These are phyloP conservation scores for Lentinula detonsa DNA, from an alignment of 768 basidiomycete genomes.

Conservation along the genomic window DNA sequence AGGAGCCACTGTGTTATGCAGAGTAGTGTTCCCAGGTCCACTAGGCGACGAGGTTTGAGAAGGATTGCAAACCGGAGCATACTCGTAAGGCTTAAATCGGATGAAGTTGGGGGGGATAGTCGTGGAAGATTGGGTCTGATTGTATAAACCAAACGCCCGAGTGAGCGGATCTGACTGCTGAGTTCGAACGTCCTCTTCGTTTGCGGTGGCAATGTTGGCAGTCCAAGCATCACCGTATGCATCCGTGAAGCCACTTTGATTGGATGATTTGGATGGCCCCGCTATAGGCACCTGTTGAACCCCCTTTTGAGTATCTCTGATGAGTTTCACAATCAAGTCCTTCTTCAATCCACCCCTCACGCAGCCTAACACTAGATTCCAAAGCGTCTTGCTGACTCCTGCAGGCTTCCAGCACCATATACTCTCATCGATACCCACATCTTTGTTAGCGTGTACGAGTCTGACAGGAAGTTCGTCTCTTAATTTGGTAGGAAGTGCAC, in stretches of 20 bases:
- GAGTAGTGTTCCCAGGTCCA: not conserved
- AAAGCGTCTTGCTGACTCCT: slow-evolving; percentile 64
- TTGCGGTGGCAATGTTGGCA: slow-evolving; percentile 37
- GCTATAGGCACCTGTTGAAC: slow-evolving; percentile 25
- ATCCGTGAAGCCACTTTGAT: slow-evolving; percentile 31
- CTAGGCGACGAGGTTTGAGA: not conserved
- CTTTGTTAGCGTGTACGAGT: slow-evolving; percentile 49
- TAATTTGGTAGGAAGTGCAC: slow-evolving; percentile 59
- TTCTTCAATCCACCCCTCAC: slow-evolving; percentile 54
- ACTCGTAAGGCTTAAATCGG: not conserved
- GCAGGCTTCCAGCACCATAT: slow-evolving; percentile 77
- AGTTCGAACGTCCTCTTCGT: not conserved
- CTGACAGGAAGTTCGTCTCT: slow-evolving; percentile 71
- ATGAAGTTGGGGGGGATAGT: not conserved
- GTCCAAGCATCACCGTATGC: slow-evolving; percentile 61
- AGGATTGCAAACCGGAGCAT: not conserved
- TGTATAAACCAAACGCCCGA: not conserved
- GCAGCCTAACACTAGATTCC: slow-evolving; percentile 66
- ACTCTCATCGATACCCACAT: slow-evolving; percentile 50
- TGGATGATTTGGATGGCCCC: slow-evolving; percentile 4
- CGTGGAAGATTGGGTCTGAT: not conserved
- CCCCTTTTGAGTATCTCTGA: slow-evolving; percentile 53
- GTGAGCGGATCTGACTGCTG: not conserved
- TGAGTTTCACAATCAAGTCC: slow-evolving; percentile 54
- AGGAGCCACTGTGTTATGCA: not conserved